Percentiles rank a stretch among this genome's conserved stretches.
These are phyloP conservation scores for Magnolia changhungtana DNA, from an alignment of 164 flowering plant genomes.

Conservation along the genomic window DNA sequence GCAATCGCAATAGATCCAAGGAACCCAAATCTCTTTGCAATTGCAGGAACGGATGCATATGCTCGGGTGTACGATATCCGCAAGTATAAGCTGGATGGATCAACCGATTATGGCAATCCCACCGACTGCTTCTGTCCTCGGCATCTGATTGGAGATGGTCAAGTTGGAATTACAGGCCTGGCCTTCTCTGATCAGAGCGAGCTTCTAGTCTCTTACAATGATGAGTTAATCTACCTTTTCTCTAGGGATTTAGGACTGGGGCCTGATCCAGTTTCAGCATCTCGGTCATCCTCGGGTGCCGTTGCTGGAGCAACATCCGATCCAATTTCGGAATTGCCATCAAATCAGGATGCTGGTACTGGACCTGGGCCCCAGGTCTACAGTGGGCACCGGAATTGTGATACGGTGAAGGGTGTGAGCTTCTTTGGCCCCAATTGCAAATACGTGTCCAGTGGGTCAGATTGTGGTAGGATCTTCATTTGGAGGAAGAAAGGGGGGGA, in stretches of 20 bases:
- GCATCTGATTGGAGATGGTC: constrained; percentile 56
- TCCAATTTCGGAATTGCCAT: constrained; percentile 25
- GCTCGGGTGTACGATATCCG: constrained; percentile 88
- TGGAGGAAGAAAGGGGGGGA: constrained; percentile 92
- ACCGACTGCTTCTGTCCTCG: constrained; percentile 69
- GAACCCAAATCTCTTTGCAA: constrained; percentile 78
- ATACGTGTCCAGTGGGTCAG: constrained; percentile 95
- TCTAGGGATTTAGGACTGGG: constrained; percentile 75
- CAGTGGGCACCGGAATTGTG: constrained; percentile 69
- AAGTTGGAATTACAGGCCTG: constrained; percentile 79
- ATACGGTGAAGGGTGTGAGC: constrained; percentile 82
- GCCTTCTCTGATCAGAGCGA: constrained; percentile 92
- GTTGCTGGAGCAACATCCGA: constrained; percentile 29
- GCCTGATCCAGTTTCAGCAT: constrained; percentile 41
- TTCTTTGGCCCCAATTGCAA: constrained; percentile 89
- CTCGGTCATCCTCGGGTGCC: constrained; percentile 31
- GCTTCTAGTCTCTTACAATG: constrained; percentile 80
- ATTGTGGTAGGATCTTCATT: constrained; percentile 90
- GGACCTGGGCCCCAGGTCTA: constrained; percentile 59
- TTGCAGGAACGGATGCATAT: constrained; percentile 84
- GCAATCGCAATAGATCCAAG: constrained; percentile 88
- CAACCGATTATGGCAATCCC: constrained; percentile 60
- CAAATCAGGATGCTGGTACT: constrained; percentile 26
- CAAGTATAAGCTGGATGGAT: constrained; percentile 59
- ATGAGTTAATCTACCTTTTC: constrained; percentile 82